Base-by-base conservation (phyloP, 2,329 filamentous ascomycete genomes). In the Cyphellophora europaea region DNA sequence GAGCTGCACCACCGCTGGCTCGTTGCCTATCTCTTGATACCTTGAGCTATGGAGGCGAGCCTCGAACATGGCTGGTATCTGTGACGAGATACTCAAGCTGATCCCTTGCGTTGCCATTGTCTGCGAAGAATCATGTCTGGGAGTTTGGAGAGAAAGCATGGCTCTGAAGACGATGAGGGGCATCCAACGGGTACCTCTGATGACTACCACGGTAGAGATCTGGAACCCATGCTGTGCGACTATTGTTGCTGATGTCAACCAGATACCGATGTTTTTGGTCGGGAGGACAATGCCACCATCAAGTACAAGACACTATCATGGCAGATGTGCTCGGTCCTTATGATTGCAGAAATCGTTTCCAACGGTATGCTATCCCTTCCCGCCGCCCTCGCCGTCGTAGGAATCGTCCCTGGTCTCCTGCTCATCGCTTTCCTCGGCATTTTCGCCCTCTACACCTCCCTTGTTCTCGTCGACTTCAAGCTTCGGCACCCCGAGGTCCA, bases 271-370 rank as follows among this genome's bases (percentile, higher is more conserved):
- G n/a, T n/a, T n/a, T n/a, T n/a, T n/a, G n/a, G n/a, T n/a, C n/a
- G n/a, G 31, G 30, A 25, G 23, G 13, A 11, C 18, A 32, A 21
- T 32, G 29, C n/a, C n/a, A n/a, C n/a, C n/a, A 29, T 29, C 17
- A 15, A 29, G 14, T 29, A 29, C 27, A 29, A 29, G 14, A 29
- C 27, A 12, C 13, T 29, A 14, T 11, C 27, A 8, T 29, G 27
- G 27, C 17, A 15, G 27, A 12, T 14, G 27, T 12, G 13, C 3
- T 12, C 13, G n/a, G 53, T 69, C 4, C 54, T 73, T 39, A 73
- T 72, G 69, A 69, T 73, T 32, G 66, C 69, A 11, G 70, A 73
- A 50, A 72, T 72, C 37, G 66, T 72, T 1, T 64, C 59, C 23
- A 69, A 69, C 41, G 69, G 69, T 38, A 72, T 72, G 62, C 59